Evolutionary conservation across 495 filamentous ascomycete species (phyloP).

Genomic region (Penicillium cataractarum): DNA sequence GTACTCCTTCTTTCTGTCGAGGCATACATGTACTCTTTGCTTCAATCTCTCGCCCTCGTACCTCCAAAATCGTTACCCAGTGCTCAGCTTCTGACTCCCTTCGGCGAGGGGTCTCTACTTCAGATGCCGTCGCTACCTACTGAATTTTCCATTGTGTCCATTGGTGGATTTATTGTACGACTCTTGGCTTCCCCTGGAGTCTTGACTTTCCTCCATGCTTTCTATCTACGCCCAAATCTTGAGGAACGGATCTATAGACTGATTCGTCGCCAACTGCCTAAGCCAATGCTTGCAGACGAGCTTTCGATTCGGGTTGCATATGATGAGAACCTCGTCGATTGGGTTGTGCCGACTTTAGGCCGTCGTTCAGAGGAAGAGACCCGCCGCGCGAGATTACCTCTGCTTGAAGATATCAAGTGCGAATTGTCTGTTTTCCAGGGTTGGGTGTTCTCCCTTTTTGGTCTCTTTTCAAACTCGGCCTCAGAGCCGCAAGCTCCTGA

Average conservation of each 20-base stretch:
- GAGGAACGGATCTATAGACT: constrained; percentile 50
- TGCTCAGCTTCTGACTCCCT: constrained; percentile 38
- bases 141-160: constrained; percentile 34
- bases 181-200: constrained; percentile 40
- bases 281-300: constrained; percentile 47
- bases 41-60: constrained; percentile 52
- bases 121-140: constrained; percentile 38
- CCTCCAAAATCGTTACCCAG: constrained; percentile 38
- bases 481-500: constrained; percentile 22
- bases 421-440: constrained; percentile 37
- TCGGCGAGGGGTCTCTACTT: constrained; percentile 39
- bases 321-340: constrained; percentile 53
- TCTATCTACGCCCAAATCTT: constrained; percentile 43
- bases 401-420: constrained; percentile 43
- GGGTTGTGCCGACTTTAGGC: constrained; percentile 49
- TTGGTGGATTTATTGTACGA: constrained; percentile 29
- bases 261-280: constrained; percentile 48
- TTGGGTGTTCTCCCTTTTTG: constrained; percentile 42
- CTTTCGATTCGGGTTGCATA: constrained; percentile 50
- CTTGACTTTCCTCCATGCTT: constrained; percentile 41
- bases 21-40: constrained; percentile 51
- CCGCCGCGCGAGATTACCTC: constrained; percentile 42
- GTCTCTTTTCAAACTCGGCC: constrained; percentile 19
- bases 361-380: constrained; percentile 48
- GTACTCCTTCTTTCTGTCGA: constrained; percentile 48